phyloP scores from a whole-genome alignment of 164 flowering plant genomes.

The Taxillus chinensis region DNA sequence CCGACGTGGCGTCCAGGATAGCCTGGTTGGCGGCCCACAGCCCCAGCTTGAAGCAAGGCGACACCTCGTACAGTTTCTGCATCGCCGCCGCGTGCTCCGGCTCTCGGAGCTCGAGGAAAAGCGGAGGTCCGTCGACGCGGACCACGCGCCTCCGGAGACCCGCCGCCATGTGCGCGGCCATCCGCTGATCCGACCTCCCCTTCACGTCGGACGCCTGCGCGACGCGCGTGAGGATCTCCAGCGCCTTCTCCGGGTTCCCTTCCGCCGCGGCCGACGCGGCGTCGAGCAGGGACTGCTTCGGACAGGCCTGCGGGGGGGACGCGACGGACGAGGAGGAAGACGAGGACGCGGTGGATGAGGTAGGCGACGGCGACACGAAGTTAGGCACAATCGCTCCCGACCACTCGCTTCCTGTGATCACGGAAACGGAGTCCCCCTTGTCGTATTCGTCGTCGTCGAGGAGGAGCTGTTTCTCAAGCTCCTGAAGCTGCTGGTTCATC shows the following conservation, averaged over 20 bases:
- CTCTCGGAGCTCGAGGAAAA: constrained; percentile 25
- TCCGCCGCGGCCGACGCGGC: constrained; percentile 66
- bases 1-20: constrained; percentile 47
- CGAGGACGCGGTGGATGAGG: constrained; percentile 39
- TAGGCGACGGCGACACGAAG: constrained; percentile 27
- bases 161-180: constrained; percentile 29
- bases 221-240: constrained; percentile 43
- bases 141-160: constrained; percentile 45
- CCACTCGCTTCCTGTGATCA: constrained; percentile 64
- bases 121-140: constrained; percentile 20
- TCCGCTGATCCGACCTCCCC: constrained; percentile 58
- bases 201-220: constrained; percentile 20
- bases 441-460: constrained; percentile 44
- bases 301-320: constrained; percentile 17
- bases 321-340: constrained; percentile 24
- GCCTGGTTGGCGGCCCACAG: constrained; percentile 71
- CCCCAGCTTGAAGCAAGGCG: constrained; percentile 70
- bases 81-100: constrained; percentile 35
- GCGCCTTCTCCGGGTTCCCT: constrained; percentile 39
- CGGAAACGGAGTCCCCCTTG: constrained; percentile 33
- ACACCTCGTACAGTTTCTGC: constrained; percentile 47
- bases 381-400: constrained; percentile 39
- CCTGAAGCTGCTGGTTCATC: constrained; percentile 44
- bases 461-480: constrained; percentile 64
- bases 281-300: constrained; percentile 48